Percentiles rank a stretch among this genome's conserved stretches.
Evolutionary conservation across 495 filamentous ascomycete species (phyloP).

Genomic region (Cercophora sp.): DNA sequence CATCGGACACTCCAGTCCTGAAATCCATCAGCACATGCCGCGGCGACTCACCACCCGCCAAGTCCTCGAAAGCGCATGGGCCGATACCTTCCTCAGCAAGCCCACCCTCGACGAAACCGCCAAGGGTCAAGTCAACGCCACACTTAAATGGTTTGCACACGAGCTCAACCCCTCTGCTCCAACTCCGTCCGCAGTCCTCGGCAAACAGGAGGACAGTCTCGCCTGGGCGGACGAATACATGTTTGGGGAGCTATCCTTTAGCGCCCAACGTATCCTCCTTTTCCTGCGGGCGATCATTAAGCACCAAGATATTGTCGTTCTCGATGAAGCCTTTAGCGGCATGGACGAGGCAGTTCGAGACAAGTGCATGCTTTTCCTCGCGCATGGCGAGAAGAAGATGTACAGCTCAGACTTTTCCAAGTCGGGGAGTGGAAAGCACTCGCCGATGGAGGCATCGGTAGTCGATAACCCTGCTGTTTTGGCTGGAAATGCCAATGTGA

Average conservation of each 20-base stretch:
- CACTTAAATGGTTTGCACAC: constrained; percentile 66
- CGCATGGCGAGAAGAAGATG: constrained; percentile 49
- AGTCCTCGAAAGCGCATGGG: constrained; percentile 78
- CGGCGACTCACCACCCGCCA: constrained; percentile 68
- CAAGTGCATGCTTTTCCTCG: constrained; percentile 76
- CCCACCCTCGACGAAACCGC: constrained; percentile 57
- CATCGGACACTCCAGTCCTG: constrained; percentile 88
- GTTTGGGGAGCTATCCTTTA: constrained; percentile 73
- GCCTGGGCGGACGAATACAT: constrained; percentile 62
- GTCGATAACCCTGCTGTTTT: constrained; percentile 40
- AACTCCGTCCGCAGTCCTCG: too few relatives aligned
- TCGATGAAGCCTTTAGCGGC: constrained; percentile 91
- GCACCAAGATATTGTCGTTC: constrained; percentile 78
- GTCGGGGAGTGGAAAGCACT: constrained; percentile 7
- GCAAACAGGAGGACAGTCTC: not conserved
- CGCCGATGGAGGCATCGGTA: constrained; percentile 19
- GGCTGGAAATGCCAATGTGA: constrained; percentile 37
- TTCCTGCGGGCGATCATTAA: constrained; percentile 83
- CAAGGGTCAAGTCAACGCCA: constrained; percentile 56
- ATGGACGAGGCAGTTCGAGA: constrained; percentile 80
- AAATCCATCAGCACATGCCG: constrained; percentile 91
- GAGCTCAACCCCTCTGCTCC: constrained; percentile 66
- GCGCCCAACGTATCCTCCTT: constrained; percentile 76
- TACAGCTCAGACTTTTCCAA: constrained; percentile 18
- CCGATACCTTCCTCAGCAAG: constrained; percentile 73